Conservation (phyloP, 2,329 filamentous ascomycete genomes). For the Rachicladosporium sp. region DNA sequence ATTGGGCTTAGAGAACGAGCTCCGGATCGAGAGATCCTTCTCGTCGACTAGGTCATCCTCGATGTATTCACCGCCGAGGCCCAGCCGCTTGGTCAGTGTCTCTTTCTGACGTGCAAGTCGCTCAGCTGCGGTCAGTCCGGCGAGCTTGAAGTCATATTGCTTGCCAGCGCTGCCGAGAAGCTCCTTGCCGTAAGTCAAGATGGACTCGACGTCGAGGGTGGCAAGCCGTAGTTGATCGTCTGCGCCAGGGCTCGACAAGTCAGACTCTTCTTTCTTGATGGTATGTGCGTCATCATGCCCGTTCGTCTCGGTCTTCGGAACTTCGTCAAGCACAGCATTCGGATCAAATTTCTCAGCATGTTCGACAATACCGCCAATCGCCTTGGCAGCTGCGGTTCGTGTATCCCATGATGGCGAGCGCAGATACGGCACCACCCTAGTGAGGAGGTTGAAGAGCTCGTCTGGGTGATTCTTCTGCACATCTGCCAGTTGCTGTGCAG, state of each 20-base stretch:
- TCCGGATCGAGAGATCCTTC: slow-evolving; percentile 43
- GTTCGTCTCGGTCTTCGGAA: slow-evolving; percentile 26
- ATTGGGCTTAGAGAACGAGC: slow-evolving; percentile 22
- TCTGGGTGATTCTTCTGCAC: slow-evolving; percentile 97
- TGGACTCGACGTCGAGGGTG: slow-evolving; percentile 62
- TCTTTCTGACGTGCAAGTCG: slow-evolving; percentile 82
- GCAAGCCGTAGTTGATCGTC: slow-evolving; percentile 60
- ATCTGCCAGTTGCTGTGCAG: slow-evolving; percentile 90
- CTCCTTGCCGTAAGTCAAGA: slow-evolving; percentile 73
- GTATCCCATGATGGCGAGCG: slow-evolving; percentile 97
- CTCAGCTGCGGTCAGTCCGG: slow-evolving; percentile 66
- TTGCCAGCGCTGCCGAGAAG: slow-evolving; percentile 70
- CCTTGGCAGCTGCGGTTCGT: slow-evolving; percentile 80
- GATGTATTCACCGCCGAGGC: slow-evolving; percentile 70
- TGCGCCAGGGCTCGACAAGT: slow-evolving; percentile 21
- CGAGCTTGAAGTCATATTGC: slow-evolving; percentile 73
- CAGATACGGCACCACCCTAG: slow-evolving; percentile 87
- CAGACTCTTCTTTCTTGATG: slow-evolving; percentile 46
- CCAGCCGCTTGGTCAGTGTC: slow-evolving; percentile 68
- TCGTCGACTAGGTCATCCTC: slow-evolving; percentile 70
- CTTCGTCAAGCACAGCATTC: slow-evolving; percentile 30
- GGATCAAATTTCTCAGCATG: slow-evolving; percentile 83
- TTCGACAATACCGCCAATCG: slow-evolving; percentile 84
- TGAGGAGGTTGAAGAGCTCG: slow-evolving; percentile 90
- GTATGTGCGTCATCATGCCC: slow-evolving; percentile 19